Base-by-base conservation (phyloP, 2,329 filamentous ascomycete genomes). In the Kalmusia sp. region DNA sequence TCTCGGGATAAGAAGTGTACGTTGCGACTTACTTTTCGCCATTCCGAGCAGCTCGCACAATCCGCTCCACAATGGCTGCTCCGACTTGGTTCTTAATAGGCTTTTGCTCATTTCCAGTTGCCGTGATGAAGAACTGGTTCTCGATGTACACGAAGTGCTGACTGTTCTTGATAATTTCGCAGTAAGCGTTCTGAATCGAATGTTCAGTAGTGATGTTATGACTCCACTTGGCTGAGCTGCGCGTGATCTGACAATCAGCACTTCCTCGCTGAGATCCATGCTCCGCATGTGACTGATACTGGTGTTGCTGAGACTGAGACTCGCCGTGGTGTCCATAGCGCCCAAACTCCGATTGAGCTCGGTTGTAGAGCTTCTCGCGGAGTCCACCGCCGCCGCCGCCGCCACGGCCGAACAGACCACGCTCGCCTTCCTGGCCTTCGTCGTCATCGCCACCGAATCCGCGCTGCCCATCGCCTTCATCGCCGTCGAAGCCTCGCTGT, bases 71-170 rank as follows among this genome's bases (percentile, higher is more conserved):
- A 45, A 96, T 89, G 24, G 89, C 89, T 5, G 85, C 86, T 39
- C 91, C 91, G 55, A 96, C 88, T 71, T 87, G 86, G 76, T 96
- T 95, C 65, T 82, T 82, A 39, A 96, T 85, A 0, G 91, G 89
- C 56, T 82, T 82, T 69, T 92, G 90, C 51, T 86, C 77, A 49
- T 89, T 82, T n/a, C 67, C 81, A 1, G 90, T 93, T 2, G 90
- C 89, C 0, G 91, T 95, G 74, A 95, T 95, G 80, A 95, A 95
- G 78, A 95, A 95, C 80, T 91, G 87, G 65, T 93, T 92, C 71
- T 93, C 89, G 30, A 93, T 92, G 72, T 92, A 93, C 53, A 93
- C 76, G 66, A 89, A 92, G 69, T 92, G 86, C 66, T 86, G 78
- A 15, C 87, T 87, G 43, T 86, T 85, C 31, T 77, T 79, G 62